These are phyloP conservation scores for Strobilomyces confusus DNA, from an alignment of 768 basidiomycete species.

Conservation along the genomic window DNA sequence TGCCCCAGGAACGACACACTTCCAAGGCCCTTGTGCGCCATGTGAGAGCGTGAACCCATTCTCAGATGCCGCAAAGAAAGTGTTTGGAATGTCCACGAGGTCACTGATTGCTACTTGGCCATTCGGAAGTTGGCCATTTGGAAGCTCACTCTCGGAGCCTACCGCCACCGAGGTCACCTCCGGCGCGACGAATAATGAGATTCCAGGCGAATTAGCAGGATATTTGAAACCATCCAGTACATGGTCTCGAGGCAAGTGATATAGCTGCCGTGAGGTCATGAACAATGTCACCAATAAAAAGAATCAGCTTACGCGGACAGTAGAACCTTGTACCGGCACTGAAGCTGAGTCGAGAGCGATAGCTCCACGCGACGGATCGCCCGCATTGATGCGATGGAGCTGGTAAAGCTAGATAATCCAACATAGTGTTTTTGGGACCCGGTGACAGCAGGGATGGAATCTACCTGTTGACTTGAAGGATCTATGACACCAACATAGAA, in stretches of 20 bases:
- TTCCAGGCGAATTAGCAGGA: constrained; percentile 1
- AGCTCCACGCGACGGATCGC: constrained; percentile 67
- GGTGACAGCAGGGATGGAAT: background rate
- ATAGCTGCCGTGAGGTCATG: constrained; percentile 34
- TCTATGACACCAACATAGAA: constrained; percentile 51
- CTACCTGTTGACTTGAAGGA: constrained; percentile 14
- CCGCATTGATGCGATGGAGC: constrained; percentile 59
- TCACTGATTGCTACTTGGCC: background rate
- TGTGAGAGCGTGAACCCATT: constrained; percentile 46
- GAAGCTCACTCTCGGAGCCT: background rate
- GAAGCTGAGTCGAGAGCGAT: constrained; percentile 54
- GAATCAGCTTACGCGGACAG: constrained; percentile 43
- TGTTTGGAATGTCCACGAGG: constrained; percentile 3
- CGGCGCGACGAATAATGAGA: constrained; percentile 25
- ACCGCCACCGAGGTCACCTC: constrained; percentile 10
- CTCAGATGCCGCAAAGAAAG: constrained; percentile 50
- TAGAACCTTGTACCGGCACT: constrained; percentile 47
- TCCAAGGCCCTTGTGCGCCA: constrained; percentile 36
- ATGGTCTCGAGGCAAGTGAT: constrained; percentile 34
- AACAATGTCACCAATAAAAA: background rate
- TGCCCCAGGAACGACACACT: constrained; percentile 38
- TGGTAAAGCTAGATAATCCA: constrained; percentile 35
- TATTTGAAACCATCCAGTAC: background rate
- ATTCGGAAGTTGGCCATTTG: too few species aligned
- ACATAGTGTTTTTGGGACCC: background rate